Base-by-base conservation (phyloP, 2,329 filamentous ascomycete species). In the Aspergillus tubingensis region DNA sequence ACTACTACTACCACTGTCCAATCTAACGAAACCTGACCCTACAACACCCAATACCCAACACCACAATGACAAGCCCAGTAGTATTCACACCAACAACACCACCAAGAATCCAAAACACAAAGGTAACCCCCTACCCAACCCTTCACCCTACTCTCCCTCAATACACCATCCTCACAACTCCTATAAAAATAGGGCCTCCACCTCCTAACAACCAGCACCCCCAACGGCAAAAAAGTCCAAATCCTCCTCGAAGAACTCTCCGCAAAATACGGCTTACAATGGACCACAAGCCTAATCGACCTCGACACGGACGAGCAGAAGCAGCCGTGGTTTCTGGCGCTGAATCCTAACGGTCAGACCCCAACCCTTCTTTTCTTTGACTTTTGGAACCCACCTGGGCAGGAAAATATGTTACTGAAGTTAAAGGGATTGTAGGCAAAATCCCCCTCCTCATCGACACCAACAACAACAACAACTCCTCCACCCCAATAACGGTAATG, bases 181-280 rank as follows among this genome's bases (percentile, higher is more conserved):
- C 23, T 6, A 23, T 25, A 25, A 25, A 25, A n/a, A n/a, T n/a
- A 19, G 54, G 44, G 32, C 21, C 44, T 57, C 5, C 54, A 57
- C 10, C 54, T 57, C 5, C 49, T 57, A 23, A 41, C 44, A 19
- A 15, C 54, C 30, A 23, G 30, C 11, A 57, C 44, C n/a, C 54
- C 44, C 21, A 50, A 57, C 19, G 44, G 54, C 23, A 32, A 32
- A 41, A 57, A 57, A 57, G 54, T 25, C 15, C 32, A 57, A 15
- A 50, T 57, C n/a, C 19, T 39, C n/a, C 44, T 50, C 7, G 54
- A 57, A 50, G 54, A 57, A 17, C 54, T 57, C 3, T 32, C 32
- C 17, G 54, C 43, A 1, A 6, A 15, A 8, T 54, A 48, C 38
- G 51, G 21, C 2, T 36, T 53, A 15, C n/a, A 25, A 10, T 53